These are phyloP conservation scores for Rhodotorula babjevae DNA, from an alignment of 768 basidiomycete genomes.

Conservation along the genomic window DNA sequence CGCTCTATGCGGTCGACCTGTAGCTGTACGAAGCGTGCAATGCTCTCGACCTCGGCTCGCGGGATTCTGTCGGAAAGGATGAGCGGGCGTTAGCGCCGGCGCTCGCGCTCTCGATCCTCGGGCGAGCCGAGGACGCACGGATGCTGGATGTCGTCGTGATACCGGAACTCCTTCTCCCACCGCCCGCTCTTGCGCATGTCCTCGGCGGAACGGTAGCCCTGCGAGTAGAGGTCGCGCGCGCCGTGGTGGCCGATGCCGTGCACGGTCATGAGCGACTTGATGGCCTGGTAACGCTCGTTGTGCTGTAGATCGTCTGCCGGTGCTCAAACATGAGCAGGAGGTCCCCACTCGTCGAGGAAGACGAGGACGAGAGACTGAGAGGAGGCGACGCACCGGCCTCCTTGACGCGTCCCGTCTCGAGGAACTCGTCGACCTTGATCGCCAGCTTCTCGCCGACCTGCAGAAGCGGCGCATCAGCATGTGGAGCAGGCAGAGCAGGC, in stretches of 20 bases:
- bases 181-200: slow-evolving; percentile 22
- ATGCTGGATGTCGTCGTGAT: slow-evolving; percentile 31
- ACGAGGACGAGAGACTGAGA: background rate
- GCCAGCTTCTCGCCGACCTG: slow-evolving; percentile 28
- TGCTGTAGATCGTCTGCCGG: background rate
- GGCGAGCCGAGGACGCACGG: slow-evolving; percentile 1
- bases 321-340: too few species aligned
- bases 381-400: slow-evolving; percentile 11
- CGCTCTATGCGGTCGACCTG: slow-evolving; percentile 26
- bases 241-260: slow-evolving; percentile 26
- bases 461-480: background rate
- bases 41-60: slow-evolving; percentile 22
- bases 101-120: too few species aligned
- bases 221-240: slow-evolving; percentile 26
- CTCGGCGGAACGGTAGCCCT: slow-evolving; percentile 17
- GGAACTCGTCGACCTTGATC: slow-evolving; percentile 26
- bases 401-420: slow-evolving; percentile 10
- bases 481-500: background rate
- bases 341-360: too few species aligned
- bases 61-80: slow-evolving; percentile 6
- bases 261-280: slow-evolving; percentile 17
- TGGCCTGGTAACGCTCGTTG: slow-evolving; percentile 11
- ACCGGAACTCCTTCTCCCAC: slow-evolving; percentile 25
- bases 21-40: slow-evolving; percentile 15
- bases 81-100: too few species aligned